These are phyloP conservation scores for Polyplosphaeria fusca DNA, from an alignment of 495 filamentous ascomycete genomes.

Conservation along the genomic window DNA sequence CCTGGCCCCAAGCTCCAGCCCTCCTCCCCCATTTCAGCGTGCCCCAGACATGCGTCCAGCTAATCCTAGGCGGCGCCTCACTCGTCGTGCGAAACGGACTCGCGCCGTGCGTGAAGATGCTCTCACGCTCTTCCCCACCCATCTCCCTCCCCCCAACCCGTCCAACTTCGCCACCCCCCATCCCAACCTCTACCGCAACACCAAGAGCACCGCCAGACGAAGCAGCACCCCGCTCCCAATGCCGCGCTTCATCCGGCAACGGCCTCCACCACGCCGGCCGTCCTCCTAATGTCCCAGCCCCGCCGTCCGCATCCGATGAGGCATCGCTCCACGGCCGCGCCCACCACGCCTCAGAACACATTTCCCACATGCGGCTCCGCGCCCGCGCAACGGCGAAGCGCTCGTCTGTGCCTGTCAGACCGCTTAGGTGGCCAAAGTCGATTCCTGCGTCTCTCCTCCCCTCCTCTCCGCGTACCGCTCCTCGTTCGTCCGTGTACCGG, in stretches of 20 bases:
- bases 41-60: slow-evolving; percentile 53
- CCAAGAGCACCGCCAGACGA: no score
- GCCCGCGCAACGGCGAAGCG: slow-evolving; percentile 69
- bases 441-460: slow-evolving; percentile 51
- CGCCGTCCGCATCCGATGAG: neutral
- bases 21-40: slow-evolving; percentile 53
- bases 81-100: slow-evolving; percentile 47
- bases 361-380: slow-evolving; percentile 64
- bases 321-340: slow-evolving; percentile 39
- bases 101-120: slow-evolving; percentile 39
- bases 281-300: neutral
- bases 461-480: slow-evolving; percentile 28
- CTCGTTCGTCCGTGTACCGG: slow-evolving; percentile 19
- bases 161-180: neutral
- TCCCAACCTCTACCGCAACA: neutral
- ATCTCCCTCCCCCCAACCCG: neutral
- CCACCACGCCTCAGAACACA: slow-evolving; percentile 65
- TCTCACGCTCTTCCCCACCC: neutral
- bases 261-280: slow-evolving; percentile 62
- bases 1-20: slow-evolving; percentile 53
- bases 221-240: no score
- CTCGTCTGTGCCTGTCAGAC: slow-evolving; percentile 70
- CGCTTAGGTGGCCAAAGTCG: slow-evolving; percentile 52
- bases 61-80: slow-evolving; percentile 49
- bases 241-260: slow-evolving; percentile 49